Conservation (phyloP, 1,284 basidiomycete species). For the Malassezia japonica region DNA sequence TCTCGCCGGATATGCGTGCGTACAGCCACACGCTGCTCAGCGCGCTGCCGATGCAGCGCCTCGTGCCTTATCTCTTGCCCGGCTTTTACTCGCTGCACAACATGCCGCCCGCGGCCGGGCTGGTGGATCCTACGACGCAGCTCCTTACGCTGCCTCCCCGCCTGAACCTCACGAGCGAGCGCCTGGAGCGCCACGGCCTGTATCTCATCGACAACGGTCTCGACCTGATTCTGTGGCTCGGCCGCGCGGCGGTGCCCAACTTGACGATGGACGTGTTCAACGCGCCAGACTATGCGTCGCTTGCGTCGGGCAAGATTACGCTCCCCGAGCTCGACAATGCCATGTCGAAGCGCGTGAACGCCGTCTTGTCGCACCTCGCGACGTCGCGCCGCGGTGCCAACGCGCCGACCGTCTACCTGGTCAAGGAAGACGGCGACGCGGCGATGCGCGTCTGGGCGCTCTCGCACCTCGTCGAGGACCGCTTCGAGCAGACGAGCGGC, state of each 20-base stretch:
- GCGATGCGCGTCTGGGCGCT: slow-evolving; percentile 81
- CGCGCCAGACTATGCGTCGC: slow-evolving; percentile 71
- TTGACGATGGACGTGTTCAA: slow-evolving; percentile 90
- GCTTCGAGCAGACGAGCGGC: slow-evolving; percentile 83
- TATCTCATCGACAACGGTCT: slow-evolving; percentile 97
- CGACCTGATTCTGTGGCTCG: slow-evolving; percentile 95
- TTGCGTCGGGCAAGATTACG: slow-evolving; percentile 87
- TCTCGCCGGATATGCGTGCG: slow-evolving; percentile 87
- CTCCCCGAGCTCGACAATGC: slow-evolving; percentile 78
- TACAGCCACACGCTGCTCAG: slow-evolving; percentile 89
- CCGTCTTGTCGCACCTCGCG: slow-evolving; percentile 80
- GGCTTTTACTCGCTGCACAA: slow-evolving; percentile 92
- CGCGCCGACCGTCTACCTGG: slow-evolving; percentile 87
- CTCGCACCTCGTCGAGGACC: slow-evolving; percentile 86
- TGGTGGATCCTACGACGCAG: slow-evolving; percentile 19
- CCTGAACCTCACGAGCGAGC: slow-evolving; percentile 84
- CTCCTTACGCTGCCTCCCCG: slow-evolving; percentile 66
- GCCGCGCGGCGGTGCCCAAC: slow-evolving; percentile 88
- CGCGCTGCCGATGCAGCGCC: slow-evolving; percentile 76
- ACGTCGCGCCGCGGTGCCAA: slow-evolving; percentile 79
- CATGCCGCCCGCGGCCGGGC: slow-evolving; percentile 75
- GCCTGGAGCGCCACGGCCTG: slow-evolving; percentile 85
- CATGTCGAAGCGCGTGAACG: slow-evolving; percentile 86
- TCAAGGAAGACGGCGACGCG: slow-evolving; percentile 96
- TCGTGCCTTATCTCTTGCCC: slow-evolving; percentile 89